Base-by-base conservation (phyloP, 495 filamentous ascomycete genomes). In the Arthonia radiata region DNA sequence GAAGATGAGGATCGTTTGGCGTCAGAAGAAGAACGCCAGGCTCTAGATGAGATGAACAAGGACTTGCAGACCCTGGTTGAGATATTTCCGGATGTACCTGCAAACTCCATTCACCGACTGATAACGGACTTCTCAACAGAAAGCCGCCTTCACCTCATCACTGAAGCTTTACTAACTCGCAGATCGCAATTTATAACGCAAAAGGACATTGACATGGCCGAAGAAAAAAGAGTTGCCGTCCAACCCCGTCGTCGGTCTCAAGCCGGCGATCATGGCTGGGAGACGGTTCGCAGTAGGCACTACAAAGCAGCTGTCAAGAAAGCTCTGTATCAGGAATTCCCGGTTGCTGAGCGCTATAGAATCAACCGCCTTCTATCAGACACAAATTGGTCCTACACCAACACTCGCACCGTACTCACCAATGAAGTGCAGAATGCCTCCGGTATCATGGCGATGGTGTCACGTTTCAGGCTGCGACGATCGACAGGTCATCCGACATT, bases 61-160 rank as follows among this genome's bases (percentile, higher is more conserved):
- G 60, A 67, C 23, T 63, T 97, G 28, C 59, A 66, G 18, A 57
- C 54, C 1, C 61, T 97, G 7, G 65, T 66, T 3, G 59, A 58
- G 4, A 56, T 92, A 2, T 97, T 97, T 36, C 86, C 86, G 4
- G 69, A 90, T 46, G 56, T 91, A 13, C 69, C 76, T 30, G 54
- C 83, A 31, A 79, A 91, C 29, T 82, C 90, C n/a, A 81, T 97
- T 37, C 67, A 86, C 8, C 81, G 90, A 43, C 65, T 93, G 57
- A 62, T 97, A 18, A 49, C 58, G 15, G 76, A 58, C 32, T 76
- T 90, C 44, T 70, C 74, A 35, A 74, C 74, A 22, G 63, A 82
- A 37, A 92, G 81, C 36, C 53, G 78, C 37, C 47, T 93, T 2
- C 67, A 83, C 23, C 61, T 97, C 21, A 75, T 82, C 18, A 77